phyloP scores from a whole-genome alignment of 768 basidiomycete species.

The Piloderma croceum region DNA sequence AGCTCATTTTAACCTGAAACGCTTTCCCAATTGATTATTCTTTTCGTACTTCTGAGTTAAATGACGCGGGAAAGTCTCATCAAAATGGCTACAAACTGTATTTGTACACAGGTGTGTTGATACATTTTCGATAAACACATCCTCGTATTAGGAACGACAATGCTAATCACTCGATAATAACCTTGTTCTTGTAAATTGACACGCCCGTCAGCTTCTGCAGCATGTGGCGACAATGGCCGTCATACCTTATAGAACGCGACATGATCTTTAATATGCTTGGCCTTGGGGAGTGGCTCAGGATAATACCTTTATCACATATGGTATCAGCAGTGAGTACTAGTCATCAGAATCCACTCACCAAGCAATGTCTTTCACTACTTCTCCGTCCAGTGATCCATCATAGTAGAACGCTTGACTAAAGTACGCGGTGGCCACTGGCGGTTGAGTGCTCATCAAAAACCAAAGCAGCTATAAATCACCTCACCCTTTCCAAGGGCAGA shows the following conservation, averaged over 20 bases:
- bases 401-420: conserved; percentile 63
- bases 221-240: too few species aligned
- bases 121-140: too few species aligned
- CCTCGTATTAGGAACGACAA: too few species aligned
- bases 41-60: too few species aligned
- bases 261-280: conserved; percentile 56
- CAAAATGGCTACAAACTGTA: too few species aligned
- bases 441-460: background rate
- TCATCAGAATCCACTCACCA: conserved; percentile 41
- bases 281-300: conserved; percentile 48
- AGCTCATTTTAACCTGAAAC: too few species aligned
- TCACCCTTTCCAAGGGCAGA: conserved; percentile 73
- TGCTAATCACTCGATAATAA: conserved; percentile 23
- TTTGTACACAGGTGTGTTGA: too few species aligned
- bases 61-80: too few species aligned
- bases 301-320: conserved; percentile 50
- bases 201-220: background rate
- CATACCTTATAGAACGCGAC: conserved; percentile 81
- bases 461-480: conserved; percentile 14
- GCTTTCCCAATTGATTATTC: too few species aligned
- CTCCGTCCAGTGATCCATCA: conserved; percentile 45
- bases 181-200: conserved; percentile 32
- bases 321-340: background rate
- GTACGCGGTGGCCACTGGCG: background rate
- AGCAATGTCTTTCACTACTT: conserved; percentile 51